phyloP scores from a whole-genome alignment of 164 flowering plant species.

The Euptelea pleiosperma region DNA sequence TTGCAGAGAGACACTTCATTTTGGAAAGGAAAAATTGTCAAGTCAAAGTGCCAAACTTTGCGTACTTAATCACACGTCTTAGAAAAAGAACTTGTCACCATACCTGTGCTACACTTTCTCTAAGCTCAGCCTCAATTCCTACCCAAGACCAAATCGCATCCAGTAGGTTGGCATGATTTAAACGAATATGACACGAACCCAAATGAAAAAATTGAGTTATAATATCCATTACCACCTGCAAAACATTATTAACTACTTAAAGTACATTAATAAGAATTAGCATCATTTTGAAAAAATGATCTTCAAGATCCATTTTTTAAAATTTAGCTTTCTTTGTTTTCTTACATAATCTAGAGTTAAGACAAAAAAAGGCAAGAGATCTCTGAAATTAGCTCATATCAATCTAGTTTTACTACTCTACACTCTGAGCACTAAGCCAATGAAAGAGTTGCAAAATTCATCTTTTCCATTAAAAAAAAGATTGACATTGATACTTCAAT shows the following conservation, averaged over 20 bases:
- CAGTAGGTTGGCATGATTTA: slow-evolving; percentile 74
- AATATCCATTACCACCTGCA: slow-evolving; percentile 76
- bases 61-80: not conserved
- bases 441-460: too few species aligned
- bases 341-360: not conserved
- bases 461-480: too few species aligned
- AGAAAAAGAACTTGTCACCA: not conserved
- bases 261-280: not conserved
- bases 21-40: slow-evolving; percentile 14
- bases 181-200: slow-evolving; percentile 69
- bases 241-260: slow-evolving; percentile 4
- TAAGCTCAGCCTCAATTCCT: slow-evolving; percentile 69
- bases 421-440: too few species aligned
- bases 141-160: slow-evolving; percentile 94
- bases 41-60: not conserved
- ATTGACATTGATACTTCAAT: too few species aligned
- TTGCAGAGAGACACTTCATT: slow-evolving; percentile 73
- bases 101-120: slow-evolving; percentile 90
- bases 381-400: too few species aligned
- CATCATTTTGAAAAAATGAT: not conserved
- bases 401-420: too few species aligned
- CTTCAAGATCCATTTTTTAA: not conserved
- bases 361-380: too few species aligned
- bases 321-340: not conserved
- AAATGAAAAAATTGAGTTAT: slow-evolving; percentile 42